A percentile compares a stretch with the other conserved stretches of the same genome.
phyloP scores from a whole-genome alignment of 805 yeast genomes.

The Wickerhamiella brachini region DNA sequence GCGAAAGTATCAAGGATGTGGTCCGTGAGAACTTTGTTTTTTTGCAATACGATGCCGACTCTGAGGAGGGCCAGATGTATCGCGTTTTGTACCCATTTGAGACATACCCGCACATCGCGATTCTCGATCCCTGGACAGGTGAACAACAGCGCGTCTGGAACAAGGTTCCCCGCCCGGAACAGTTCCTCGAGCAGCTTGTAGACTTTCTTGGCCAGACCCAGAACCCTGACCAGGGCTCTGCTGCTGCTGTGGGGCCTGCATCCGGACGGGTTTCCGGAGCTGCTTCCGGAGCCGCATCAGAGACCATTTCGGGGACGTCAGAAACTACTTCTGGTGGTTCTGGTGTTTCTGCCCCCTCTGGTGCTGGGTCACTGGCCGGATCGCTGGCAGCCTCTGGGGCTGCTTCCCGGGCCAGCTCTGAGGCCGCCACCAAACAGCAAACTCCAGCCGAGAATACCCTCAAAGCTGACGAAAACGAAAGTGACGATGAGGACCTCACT shows the following conservation, averaged over 20 bases:
- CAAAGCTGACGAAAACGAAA: neutral
- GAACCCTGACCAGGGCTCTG: neutral
- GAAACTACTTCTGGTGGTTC: neutral
- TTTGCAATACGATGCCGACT: constrained; percentile 70
- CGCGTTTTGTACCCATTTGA: constrained; percentile 57
- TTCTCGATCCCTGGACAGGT: constrained; percentile 90
- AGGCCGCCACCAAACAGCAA: neutral
- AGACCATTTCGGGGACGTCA: neutral
- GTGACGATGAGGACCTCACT: constrained; percentile 29
- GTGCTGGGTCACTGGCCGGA: no score
- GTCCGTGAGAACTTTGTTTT: constrained; percentile 63
- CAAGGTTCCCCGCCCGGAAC: constrained; percentile 42
- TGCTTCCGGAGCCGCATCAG: neutral
- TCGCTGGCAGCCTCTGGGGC: neutral
- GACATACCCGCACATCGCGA: constrained; percentile 72
- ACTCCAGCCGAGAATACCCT: constrained; percentile 12
- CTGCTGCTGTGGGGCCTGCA: neutral
- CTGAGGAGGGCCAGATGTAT: constrained; percentile 60
- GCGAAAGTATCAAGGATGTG: constrained; percentile 43
- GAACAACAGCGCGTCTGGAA: constrained; percentile 73
- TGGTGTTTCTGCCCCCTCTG: no score
- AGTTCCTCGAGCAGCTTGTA: constrained; percentile 54
- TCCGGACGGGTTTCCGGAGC: constrained; percentile 1
- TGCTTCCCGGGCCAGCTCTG: neutral
- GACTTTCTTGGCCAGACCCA: constrained; percentile 37